phyloP scores from a whole-genome alignment of 176 grass and related monocot species.

The Pharus latifolius region DNA sequence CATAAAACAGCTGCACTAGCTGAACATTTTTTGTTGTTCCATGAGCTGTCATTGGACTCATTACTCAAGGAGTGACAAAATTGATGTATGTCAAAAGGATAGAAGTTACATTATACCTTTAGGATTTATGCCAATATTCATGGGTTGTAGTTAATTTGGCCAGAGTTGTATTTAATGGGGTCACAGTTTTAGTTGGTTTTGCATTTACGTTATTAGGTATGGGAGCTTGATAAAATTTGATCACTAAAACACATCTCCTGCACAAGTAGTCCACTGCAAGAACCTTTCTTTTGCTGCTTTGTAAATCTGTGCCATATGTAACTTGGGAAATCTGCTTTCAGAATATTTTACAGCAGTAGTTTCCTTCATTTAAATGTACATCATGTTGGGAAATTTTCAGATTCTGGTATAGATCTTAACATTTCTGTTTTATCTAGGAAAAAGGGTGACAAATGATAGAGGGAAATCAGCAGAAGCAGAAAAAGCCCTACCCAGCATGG shows the following conservation, averaged over 20 bases:
- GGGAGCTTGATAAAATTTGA: background rate
- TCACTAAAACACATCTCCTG: background rate
- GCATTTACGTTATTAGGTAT: background rate
- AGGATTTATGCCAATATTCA: background rate
- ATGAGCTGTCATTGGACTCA: no score
- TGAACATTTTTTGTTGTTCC: no score
- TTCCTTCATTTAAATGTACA: conserved; percentile 1
- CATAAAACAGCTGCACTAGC: no score
- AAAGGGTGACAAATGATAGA: conserved; percentile 52
- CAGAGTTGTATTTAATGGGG: background rate
- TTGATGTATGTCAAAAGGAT: no score
- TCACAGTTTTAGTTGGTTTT: background rate
- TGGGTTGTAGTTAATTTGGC: background rate
- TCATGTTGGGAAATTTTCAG: background rate
- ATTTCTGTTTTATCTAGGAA: conserved; percentile 48
- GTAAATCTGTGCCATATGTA: background rate
- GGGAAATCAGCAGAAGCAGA: conserved; percentile 23
- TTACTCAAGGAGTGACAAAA: no score
- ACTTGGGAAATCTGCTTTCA: background rate
- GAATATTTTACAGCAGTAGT: conserved; percentile 6
- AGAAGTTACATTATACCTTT: background rate
- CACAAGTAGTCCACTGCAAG: background rate
- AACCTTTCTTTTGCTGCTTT: background rate
- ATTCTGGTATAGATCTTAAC: background rate
- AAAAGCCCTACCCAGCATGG: conserved; percentile 74